Percentiles rank a stretch among this genome's conserved stretches.
These are phyloP conservation scores for Scenedesmus sp. DNA, from an alignment of 163 green algal genomes.

Conservation along the genomic window DNA sequence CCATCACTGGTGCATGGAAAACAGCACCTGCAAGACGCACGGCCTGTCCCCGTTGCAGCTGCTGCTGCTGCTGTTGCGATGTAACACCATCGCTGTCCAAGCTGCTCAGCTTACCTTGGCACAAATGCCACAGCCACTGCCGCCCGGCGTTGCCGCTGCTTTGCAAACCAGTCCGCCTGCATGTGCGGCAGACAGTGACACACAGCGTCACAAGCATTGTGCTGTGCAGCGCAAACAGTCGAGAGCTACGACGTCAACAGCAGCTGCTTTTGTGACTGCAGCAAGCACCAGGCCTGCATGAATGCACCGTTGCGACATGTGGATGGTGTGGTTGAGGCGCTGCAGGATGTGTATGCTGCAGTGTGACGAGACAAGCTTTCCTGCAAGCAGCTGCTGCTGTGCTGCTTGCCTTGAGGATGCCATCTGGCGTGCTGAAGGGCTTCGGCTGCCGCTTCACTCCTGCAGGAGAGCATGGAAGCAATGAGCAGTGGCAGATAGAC, in stretches of 20 bases:
- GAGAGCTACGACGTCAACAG: not conserved
- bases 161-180: slow-evolving; percentile 83
- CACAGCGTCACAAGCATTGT: not conserved
- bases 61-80: not conserved
- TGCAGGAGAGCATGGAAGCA: not conserved
- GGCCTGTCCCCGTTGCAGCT: not conserved
- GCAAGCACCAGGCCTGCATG: not conserved
- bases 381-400: not conserved
- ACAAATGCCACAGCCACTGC: slow-evolving; percentile 77
- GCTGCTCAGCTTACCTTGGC: slow-evolving; percentile 6
- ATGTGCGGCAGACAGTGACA: not conserved
- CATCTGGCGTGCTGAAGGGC: slow-evolving; percentile 41
- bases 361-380: not conserved
- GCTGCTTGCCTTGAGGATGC: slow-evolving; percentile 44
- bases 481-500: not conserved
- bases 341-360: not conserved
- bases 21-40: no score
- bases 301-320: not conserved
- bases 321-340: not conserved
- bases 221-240: not conserved
- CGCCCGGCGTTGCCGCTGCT: slow-evolving; percentile 76
- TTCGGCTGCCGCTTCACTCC: slow-evolving; percentile 4
- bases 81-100: not conserved
- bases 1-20: not conserved
- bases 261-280: not conserved